Evolutionary conservation across 1,139 yeast species (phyloP).

Genomic region (Suhomyces bolitotheri): DNA sequence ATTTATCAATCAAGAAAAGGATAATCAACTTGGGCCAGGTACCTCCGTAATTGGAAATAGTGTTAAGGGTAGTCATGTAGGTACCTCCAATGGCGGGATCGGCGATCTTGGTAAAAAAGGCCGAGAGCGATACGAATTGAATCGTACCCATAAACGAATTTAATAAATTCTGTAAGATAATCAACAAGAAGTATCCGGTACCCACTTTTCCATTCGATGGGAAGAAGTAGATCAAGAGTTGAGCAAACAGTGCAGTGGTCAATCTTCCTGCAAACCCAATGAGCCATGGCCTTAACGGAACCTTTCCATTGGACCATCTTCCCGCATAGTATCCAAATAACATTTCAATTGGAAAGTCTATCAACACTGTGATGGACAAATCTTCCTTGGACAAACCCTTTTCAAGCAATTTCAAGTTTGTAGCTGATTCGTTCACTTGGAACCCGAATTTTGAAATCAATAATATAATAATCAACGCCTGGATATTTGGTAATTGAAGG

Average conservation of each 20-base stretch:
- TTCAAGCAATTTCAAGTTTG: slow-evolving; percentile 87
- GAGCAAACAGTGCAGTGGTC: slow-evolving; percentile 73
- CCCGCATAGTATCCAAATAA: slow-evolving; percentile 95
- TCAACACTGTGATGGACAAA: slow-evolving; percentile 84
- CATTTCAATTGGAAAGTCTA: slow-evolving; percentile 95
- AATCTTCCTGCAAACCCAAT: slow-evolving; percentile 86
- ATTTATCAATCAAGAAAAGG: slow-evolving; percentile 73
- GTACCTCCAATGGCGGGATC: slow-evolving; percentile 97
- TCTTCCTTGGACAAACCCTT: slow-evolving; percentile 93
- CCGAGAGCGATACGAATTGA: slow-evolving; percentile 91
- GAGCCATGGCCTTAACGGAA: slow-evolving; percentile 84
- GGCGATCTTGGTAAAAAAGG: slow-evolving; percentile 93
- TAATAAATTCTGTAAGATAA: slow-evolving; percentile 77
- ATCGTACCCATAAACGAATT: slow-evolving; percentile 93
- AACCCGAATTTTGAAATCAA: slow-evolving; percentile 86
- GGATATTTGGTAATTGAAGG: slow-evolving; percentile 72
- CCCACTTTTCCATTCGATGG: slow-evolving; percentile 59
- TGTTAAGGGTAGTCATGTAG: slow-evolving; percentile 93
- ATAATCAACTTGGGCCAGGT: slow-evolving; percentile 93
- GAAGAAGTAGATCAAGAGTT: slow-evolving; percentile 67
- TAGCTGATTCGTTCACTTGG: slow-evolving; percentile 94
- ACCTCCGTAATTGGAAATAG: slow-evolving; percentile 91
- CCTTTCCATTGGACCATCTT: slow-evolving; percentile 80
- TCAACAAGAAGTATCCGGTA: slow-evolving; percentile 58
- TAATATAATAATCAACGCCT: slow-evolving; percentile 70